Conservation (phyloP, 805 yeast species). For the Candida michaelii region DNA sequence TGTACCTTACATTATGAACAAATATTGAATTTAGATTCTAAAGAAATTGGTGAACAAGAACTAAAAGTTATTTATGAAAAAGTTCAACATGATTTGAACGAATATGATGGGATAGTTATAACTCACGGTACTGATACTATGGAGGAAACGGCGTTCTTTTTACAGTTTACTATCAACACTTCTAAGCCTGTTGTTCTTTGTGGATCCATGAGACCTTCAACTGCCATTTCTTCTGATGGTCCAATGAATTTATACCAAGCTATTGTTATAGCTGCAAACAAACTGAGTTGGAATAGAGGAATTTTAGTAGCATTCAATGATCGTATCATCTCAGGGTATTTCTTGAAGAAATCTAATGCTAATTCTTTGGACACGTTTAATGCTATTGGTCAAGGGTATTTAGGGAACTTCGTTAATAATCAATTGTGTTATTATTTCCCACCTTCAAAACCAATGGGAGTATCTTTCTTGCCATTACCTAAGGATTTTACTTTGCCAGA, state of each 20-base stretch:
- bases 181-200: constrained; percentile 62
- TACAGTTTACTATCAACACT: constrained; percentile 48
- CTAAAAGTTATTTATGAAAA: constrained; percentile 47
- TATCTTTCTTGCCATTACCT: constrained; percentile 29
- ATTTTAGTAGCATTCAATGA: constrained; percentile 66
- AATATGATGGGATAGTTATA: constrained; percentile 59
- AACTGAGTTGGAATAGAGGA: constrained; percentile 55
- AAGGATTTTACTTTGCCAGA: constrained; percentile 32
- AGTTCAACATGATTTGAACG: constrained; percentile 43
- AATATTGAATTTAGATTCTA: constrained; percentile 60
- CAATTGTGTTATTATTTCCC: constrained; percentile 66
- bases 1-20: constrained; percentile 64
- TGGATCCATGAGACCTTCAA: constrained; percentile 75
- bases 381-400: constrained; percentile 64
- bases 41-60: constrained; percentile 49
- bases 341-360: constrained; percentile 69
- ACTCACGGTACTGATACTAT: constrained; percentile 74
- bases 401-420: constrained; percentile 68
- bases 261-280: constrained; percentile 57
- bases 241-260: constrained; percentile 74
- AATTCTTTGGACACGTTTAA: constrained; percentile 71
- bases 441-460: constrained; percentile 56
- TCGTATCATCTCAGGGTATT: constrained; percentile 67
- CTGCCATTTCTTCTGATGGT: constrained; percentile 69
- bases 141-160: constrained; percentile 66